These are phyloP conservation scores for Cyclotella atomus DNA, from an alignment of 108 stramenopile species.

Conservation along the genomic window DNA sequence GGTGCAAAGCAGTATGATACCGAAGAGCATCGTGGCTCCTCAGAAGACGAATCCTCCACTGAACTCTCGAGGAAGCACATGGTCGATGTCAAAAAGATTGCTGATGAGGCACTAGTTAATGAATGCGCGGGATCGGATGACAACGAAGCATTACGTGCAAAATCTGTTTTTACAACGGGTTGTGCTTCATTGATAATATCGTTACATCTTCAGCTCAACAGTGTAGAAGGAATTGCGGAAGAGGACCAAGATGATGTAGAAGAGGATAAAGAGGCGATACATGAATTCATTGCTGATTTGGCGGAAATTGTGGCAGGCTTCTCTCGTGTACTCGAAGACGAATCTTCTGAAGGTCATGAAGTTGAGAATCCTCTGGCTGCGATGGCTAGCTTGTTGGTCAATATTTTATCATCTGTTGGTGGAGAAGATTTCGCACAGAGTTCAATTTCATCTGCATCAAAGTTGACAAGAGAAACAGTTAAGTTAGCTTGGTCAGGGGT, in stretches of 20 bases:
- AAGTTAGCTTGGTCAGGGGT: conserved; percentile 73
- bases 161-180: conserved; percentile 56
- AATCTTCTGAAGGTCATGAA: conserved; percentile 23
- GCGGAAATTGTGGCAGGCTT: conserved; percentile 44
- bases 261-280: conserved; percentile 63
- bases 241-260: conserved; percentile 66
- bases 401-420: conserved; percentile 73
- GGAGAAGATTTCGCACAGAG: conserved; percentile 43
- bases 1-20: conserved; percentile 52
- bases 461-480: conserved; percentile 73
- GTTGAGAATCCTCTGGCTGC: conserved; percentile 60
- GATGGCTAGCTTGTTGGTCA: conserved; percentile 66
- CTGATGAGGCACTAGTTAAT: conserved; percentile 27
- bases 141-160: conserved; percentile 25
- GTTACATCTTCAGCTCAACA: conserved; percentile 65
- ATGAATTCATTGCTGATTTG: conserved; percentile 66
- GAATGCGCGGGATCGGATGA: conserved; percentile 25
- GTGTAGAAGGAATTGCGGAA: conserved; percentile 50
- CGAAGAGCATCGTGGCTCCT: not conserved
- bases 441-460: conserved; percentile 68
- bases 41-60: conserved; percentile 31
- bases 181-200: conserved; percentile 51
- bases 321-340: conserved; percentile 5
- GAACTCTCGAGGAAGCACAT: conserved; percentile 36
- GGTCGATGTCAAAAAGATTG: conserved; percentile 40